These are phyloP conservation scores for Hypoxylon sp. DNA, from an alignment of 2,329 filamentous ascomycete genomes.

Conservation along the genomic window DNA sequence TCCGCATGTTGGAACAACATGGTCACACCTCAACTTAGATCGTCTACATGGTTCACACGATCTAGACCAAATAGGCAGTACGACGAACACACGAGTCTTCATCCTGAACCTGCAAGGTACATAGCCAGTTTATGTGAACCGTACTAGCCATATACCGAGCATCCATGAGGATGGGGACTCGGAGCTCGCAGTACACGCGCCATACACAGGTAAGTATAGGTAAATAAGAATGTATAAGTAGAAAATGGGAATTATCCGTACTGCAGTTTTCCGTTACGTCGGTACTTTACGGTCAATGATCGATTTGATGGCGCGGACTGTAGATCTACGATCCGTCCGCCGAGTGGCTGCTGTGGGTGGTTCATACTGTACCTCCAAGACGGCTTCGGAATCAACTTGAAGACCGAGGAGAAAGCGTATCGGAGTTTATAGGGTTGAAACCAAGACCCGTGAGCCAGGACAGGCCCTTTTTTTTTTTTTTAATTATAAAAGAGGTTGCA, in stretches of 20 bases:
- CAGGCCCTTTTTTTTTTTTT: too few species aligned
- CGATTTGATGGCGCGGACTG: conserved; percentile 31
- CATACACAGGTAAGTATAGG: conserved; percentile 26
- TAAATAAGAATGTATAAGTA: not conserved
- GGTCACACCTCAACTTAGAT: conserved; percentile 49
- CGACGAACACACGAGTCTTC: conserved; percentile 10
- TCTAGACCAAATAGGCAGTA: conserved; percentile 18
- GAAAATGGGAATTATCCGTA: too few species aligned
- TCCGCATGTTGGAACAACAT: conserved; percentile 47
- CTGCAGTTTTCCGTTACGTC: conserved; percentile 49
- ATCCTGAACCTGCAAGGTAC: conserved; percentile 22
- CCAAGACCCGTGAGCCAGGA: too few species aligned
- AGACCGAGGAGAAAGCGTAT: conserved; percentile 1
- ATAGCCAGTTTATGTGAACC: not conserved
- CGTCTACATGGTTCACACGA: conserved; percentile 45
- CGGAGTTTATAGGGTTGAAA: too few species aligned
- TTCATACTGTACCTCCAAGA: conserved; percentile 30
- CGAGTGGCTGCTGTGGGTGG: conserved; percentile 30
- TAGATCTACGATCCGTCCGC: conserved; percentile 44
- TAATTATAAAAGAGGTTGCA: too few species aligned
- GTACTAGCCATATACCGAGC: conserved; percentile 6
- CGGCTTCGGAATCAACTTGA: conserved; percentile 14
- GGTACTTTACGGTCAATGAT: conserved; percentile 44
- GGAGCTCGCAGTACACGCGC: conserved; percentile 9
- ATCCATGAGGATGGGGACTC: conserved; percentile 9